Evolutionary conservation across 2,329 filamentous ascomycete genomes (phyloP).

Genomic region (Coniochaeta prunicola): DNA sequence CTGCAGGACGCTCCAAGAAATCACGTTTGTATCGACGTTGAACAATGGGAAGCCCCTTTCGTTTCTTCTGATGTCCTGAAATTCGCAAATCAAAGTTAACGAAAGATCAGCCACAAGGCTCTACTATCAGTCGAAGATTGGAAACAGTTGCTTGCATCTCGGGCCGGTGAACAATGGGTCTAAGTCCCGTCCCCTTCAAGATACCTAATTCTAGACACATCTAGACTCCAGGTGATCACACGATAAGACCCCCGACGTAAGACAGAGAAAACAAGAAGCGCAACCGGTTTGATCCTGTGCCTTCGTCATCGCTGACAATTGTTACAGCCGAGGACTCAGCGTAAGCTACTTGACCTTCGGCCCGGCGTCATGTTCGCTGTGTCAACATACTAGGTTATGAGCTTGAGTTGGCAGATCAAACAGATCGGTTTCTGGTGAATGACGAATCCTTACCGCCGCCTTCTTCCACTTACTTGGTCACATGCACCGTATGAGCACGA

Average conservation of each 20-base stretch:
- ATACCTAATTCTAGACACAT: too few species aligned
- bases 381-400: neutral
- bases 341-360: neutral
- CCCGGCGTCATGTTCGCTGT: neutral
- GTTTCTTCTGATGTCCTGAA: neutral
- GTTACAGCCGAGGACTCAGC: neutral
- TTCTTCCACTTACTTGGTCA: neutral
- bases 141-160: neutral
- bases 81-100: neutral
- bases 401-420: neutral
- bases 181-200: neutral
- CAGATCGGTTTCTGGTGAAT: neutral
- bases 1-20: neutral
- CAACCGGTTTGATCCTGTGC: neutral
- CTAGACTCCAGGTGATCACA: neutral
- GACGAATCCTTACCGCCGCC: neutral
- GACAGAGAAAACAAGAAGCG: neutral
- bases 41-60: neutral
- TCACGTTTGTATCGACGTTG: neutral
- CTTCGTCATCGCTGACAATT: neutral
- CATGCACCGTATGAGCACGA: neutral
- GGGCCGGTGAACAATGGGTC: neutral
- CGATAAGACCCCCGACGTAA: neutral
- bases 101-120: neutral
- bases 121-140: neutral